A percentile compares a stretch with the other conserved stretches of the same genome.
phyloP scores from a whole-genome alignment of 805 yeast species.

The Hanseniaspora pseudoguilliermondii region DNA sequence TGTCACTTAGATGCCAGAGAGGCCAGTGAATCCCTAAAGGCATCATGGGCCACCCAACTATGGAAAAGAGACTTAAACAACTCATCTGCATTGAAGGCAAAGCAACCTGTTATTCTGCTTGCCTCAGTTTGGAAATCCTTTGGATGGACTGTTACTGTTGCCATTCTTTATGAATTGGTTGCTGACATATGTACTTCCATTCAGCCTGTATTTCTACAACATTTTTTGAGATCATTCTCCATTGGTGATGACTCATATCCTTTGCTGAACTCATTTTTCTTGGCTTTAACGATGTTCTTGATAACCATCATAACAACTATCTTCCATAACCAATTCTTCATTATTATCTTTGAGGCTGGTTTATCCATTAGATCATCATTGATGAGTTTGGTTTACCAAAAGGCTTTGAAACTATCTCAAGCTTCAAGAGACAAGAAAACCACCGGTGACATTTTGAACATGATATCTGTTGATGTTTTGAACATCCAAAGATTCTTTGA shows the following conservation, averaged over 20 bases:
- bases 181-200: slow-evolving; percentile 32
- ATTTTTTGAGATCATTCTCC: slow-evolving; percentile 36
- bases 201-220: slow-evolving; percentile 46
- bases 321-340: slow-evolving; percentile 55
- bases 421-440: slow-evolving; percentile 47
- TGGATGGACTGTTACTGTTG: slow-evolving; percentile 28
- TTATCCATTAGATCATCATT: slow-evolving; percentile 54
- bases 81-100: slow-evolving; percentile 2
- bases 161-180: slow-evolving; percentile 29
- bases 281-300: slow-evolving; percentile 52
- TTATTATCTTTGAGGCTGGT: slow-evolving; percentile 46
- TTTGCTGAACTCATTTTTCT: slow-evolving; percentile 45
- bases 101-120: slow-evolving; percentile 22
- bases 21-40: slow-evolving; percentile 24
- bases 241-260: slow-evolving; percentile 29
- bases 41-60: slow-evolving; percentile 29
- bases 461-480: slow-evolving; percentile 64
- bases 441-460: slow-evolving; percentile 69
- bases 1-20: slow-evolving; percentile 27
- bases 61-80: slow-evolving; percentile 19
- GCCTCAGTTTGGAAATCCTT: slow-evolving; percentile 30
- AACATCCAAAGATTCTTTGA: slow-evolving; percentile 49
- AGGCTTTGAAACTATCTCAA: slow-evolving; percentile 55
- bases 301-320: slow-evolving; percentile 50
- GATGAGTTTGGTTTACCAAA: slow-evolving; percentile 54